Evolutionary conservation across 345 rosid genomes (phyloP).

Genomic region (Pelargonium nanum): DNA sequence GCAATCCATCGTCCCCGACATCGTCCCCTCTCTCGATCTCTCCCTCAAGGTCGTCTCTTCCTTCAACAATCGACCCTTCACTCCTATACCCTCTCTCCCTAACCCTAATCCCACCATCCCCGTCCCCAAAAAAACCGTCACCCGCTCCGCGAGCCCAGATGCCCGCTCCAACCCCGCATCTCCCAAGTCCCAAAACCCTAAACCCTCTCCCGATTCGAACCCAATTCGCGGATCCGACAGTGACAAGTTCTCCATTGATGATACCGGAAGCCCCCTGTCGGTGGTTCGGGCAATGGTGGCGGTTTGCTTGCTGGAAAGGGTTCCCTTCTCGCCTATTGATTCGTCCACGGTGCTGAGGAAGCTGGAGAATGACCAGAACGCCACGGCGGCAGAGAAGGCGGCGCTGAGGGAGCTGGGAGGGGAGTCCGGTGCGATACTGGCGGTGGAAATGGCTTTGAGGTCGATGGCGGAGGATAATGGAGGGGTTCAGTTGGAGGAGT

Average conservation of each 20-base stretch:
- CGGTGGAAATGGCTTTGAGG: slow-evolving; percentile 73
- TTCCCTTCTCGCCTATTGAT: slow-evolving; percentile 65
- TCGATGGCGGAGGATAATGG: slow-evolving; percentile 81
- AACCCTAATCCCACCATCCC: slow-evolving; percentile 20
- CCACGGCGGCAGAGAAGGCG: slow-evolving; percentile 55
- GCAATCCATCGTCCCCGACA: slow-evolving; percentile 47
- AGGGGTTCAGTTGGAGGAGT: slow-evolving; percentile 74
- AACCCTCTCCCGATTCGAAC: slow-evolving; percentile 1
- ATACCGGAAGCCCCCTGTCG: slow-evolving; percentile 49
- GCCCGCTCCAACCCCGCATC: not conserved
- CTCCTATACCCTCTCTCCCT: slow-evolving; percentile 62
- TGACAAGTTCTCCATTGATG: slow-evolving; percentile 20
- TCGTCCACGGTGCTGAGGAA: slow-evolving; percentile 75
- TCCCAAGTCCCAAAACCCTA: slow-evolving; percentile 9
- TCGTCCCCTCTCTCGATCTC: slow-evolving; percentile 68
- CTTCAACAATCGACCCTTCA: slow-evolving; percentile 54
- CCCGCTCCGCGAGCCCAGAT: slow-evolving; percentile 7
- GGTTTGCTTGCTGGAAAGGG: slow-evolving; percentile 64
- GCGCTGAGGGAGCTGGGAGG: slow-evolving; percentile 81
- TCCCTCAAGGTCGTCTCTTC: slow-evolving; percentile 63
- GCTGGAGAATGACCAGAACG: slow-evolving; percentile 74
- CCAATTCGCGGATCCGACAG: slow-evolving; percentile 2
- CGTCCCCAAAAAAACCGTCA: slow-evolving; percentile 17
- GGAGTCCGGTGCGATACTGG: slow-evolving; percentile 62
- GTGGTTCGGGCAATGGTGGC: slow-evolving; percentile 88